Base-by-base conservation (phyloP, 2,329 filamentous ascomycete species). In the Apiospora pterosperma region DNA sequence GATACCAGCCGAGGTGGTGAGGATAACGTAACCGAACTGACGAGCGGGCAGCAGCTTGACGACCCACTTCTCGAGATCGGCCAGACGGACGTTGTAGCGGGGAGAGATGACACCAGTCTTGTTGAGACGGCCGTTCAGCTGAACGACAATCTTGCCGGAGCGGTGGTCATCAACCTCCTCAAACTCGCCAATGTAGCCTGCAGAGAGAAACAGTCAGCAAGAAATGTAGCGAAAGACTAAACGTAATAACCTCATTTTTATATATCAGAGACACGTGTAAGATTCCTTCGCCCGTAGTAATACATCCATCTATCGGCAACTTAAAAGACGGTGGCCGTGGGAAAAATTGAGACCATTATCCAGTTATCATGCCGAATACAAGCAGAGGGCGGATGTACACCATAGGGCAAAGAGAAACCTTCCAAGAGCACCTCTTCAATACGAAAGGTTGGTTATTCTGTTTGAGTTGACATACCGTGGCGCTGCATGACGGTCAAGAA, bases 161-260 rank as follows among this genome's bases (percentile, higher is more conserved):
- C 96, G 93, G 90, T 99, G 96, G 87, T 99, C 94, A 76, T 99
- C 96, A 74, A 99, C 91, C 85, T 98, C 93, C 88, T 99, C 96
- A 82, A 98, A 99, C 85, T 98, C 95, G 83, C 94, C 94, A 81
- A 98, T 98, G 88, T 97, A 98, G 78, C 95, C 95, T 97, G 77
- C 25, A 71, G 65, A 36, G 66, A 68, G 61, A 73, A 65, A 67
- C 2, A 69, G 72, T 67, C 65, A 71, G 80, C 92, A 78, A 93
- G 88, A 73, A 66, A 87, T 98, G 93, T 98, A 85, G 91, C 93
- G 89, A 90, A 85, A 86, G 89, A 90, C 89, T 96, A 97, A 97
- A 97, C 90, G 90, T 92, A 87, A 72, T 85, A 84, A 91, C 89
- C 84, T 93, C 91, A 96, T 84, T 81, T 79, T 72, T 66, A 77